Percentiles rank a stretch among this genome's conserved stretches.
Conservation (phyloP, 352 stramenopile species). For the Globisporangium okanoganense region DNA sequence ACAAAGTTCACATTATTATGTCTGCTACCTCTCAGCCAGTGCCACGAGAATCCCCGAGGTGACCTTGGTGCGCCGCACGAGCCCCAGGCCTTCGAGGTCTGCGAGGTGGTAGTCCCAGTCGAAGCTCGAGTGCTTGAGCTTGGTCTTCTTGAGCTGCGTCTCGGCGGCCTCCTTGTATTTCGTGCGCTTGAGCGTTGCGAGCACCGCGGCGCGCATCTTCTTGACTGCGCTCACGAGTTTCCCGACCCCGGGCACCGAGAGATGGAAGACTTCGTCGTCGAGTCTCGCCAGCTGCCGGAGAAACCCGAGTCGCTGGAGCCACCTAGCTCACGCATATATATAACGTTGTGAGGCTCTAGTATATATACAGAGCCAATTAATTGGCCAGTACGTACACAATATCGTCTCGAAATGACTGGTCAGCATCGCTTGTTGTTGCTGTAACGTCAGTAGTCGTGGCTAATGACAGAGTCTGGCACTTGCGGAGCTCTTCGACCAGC, state of each 20-base stretch:
- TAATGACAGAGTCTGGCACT: neutral
- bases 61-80: conserved; percentile 48
- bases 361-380: neutral
- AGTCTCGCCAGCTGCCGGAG: conserved; percentile 37
- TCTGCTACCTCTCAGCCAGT: conserved; percentile 17
- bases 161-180: conserved; percentile 63
- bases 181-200: conserved; percentile 44
- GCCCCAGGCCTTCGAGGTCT: conserved; percentile 55
- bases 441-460: neutral
- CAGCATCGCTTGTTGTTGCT: neutral
- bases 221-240: conserved; percentile 54
- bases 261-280: conserved; percentile 40
- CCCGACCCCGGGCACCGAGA: conserved; percentile 55
- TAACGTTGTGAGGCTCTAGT: neutral
- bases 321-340: conserved; percentile 13
- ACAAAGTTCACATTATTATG: neutral
- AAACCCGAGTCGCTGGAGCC: conserved; percentile 50
- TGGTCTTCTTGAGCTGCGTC: conserved; percentile 57
- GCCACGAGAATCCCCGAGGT: conserved; percentile 53
- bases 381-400: conserved; percentile 23
- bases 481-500: conserved; percentile 10
- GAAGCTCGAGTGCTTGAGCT: conserved; percentile 52
- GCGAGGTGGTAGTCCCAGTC: conserved; percentile 51
- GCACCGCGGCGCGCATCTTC: conserved; percentile 43
- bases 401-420: conserved; percentile 23